phyloP scores from a whole-genome alignment of 257 asterid species.

The Jacaranda mimosifolia region DNA sequence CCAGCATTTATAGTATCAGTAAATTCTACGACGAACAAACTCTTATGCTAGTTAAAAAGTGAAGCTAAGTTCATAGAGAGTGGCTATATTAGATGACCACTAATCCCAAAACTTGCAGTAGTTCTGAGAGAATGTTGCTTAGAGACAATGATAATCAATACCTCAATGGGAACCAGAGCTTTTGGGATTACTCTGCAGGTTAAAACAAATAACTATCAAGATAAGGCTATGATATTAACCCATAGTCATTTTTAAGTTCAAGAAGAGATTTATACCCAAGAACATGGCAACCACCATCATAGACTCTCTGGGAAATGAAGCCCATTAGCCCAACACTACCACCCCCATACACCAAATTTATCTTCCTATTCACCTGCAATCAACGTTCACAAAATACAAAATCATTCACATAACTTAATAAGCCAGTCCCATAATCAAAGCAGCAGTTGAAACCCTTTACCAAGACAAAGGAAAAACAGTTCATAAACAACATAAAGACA shows the following conservation, averaged over 20 bases:
- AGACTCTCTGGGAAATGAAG: slow-evolving; percentile 67
- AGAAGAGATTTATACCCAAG: slow-evolving; percentile 58
- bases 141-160: slow-evolving; percentile 34
- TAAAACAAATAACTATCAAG: slow-evolving; percentile 37
- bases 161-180: slow-evolving; percentile 85
- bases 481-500: background rate
- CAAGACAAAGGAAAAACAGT: background rate
- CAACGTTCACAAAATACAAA: slow-evolving; percentile 23
- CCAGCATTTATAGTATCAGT: too few relatives aligned
- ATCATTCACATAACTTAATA: slow-evolving; percentile 21
- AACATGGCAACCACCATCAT: slow-evolving; percentile 81
- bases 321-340: slow-evolving; percentile 89
- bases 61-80: too few relatives aligned
- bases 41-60: too few relatives aligned
- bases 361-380: slow-evolving; percentile 70
- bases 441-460: too few relatives aligned
- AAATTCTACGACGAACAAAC: too few relatives aligned
- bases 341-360: slow-evolving; percentile 82
- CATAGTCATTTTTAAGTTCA: background rate
- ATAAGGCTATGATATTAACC: background rate
- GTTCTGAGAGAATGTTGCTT: background rate
- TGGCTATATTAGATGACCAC: too few relatives aligned
- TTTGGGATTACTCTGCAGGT: slow-evolving; percentile 78
- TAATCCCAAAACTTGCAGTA: too few relatives aligned
- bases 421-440: background rate